These are phyloP conservation scores for Xylaria bambusicola DNA, from an alignment of 495 filamentous ascomycete species.

Conservation along the genomic window DNA sequence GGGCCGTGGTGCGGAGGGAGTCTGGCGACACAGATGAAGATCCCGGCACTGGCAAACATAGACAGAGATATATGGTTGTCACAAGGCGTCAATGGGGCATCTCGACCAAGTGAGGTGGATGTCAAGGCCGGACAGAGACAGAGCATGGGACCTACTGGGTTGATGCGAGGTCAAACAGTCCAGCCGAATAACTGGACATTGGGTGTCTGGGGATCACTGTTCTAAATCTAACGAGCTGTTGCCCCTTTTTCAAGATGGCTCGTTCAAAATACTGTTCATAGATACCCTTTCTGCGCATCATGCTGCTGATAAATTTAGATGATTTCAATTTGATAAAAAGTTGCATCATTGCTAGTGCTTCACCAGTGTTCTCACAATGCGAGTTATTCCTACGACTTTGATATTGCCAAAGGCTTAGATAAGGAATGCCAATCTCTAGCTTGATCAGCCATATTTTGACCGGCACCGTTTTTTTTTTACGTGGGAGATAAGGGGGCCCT, in stretches of 20 bases:
- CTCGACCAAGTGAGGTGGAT: slow-evolving; percentile 61
- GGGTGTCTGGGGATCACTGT: slow-evolving; percentile 67
- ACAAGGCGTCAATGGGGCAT: slow-evolving; percentile 73
- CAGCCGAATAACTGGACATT: slow-evolving; percentile 76
- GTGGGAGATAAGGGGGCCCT: too few species aligned
- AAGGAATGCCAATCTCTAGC: too few species aligned
- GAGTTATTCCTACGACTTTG: too few species aligned
- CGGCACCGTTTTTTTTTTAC: too few species aligned
- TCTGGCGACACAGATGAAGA: slow-evolving; percentile 73
- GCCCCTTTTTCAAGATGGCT: neutral
- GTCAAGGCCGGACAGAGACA: slow-evolving; percentile 56
- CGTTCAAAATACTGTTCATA: slow-evolving; percentile 18
- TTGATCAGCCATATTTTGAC: too few species aligned
- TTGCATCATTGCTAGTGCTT: neutral
- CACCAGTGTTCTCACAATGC: too few species aligned
- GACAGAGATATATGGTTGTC: slow-evolving; percentile 83
- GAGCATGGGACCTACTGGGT: slow-evolving; percentile 61
- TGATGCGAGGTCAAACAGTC: slow-evolving; percentile 48
- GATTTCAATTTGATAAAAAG: neutral
- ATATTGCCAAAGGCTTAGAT: too few species aligned
- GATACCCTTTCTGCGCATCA: slow-evolving; percentile 21
- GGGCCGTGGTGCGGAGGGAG: slow-evolving; percentile 90
- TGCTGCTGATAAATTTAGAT: slow-evolving; percentile 12
- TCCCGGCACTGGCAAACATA: slow-evolving; percentile 77
- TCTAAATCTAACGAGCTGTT: neutral